phyloP scores from a whole-genome alignment of 257 asterid genomes.

The Solanum bukasovii region DNA sequence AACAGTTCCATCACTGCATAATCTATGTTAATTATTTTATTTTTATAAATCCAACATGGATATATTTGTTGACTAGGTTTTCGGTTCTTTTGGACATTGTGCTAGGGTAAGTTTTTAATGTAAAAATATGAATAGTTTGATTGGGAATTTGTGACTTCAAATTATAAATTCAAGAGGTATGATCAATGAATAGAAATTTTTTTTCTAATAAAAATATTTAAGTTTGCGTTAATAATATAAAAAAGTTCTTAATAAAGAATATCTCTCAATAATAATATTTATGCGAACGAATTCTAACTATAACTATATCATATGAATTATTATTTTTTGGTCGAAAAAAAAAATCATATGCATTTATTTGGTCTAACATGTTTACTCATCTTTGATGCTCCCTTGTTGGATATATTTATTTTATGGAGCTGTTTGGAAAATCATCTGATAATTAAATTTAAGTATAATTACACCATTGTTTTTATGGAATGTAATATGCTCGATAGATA shows the following conservation, averaged over 20 bases:
- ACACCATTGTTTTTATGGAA: neutral
- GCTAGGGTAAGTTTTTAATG: neutral
- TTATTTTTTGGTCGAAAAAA: no score
- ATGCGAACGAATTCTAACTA: neutral
- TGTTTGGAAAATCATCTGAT: neutral
- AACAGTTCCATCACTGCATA: fast-evolving
- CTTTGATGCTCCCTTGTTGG: neutral
- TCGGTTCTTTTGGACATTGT: neutral
- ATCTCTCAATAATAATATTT: neutral
- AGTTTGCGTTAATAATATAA: neutral
- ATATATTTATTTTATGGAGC: no score
- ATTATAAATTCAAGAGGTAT: neutral
- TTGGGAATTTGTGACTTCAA: neutral
- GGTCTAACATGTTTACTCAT: neutral
- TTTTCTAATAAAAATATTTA: neutral
- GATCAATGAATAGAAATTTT: neutral
- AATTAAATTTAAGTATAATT: no score
- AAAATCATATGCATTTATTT: neutral
- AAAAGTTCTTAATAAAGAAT: neutral
- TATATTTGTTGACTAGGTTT: neutral
- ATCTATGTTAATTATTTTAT: no score
- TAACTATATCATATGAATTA: neutral
- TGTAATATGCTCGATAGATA: neutral
- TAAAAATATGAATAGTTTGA: neutral
- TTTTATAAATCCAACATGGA: neutral